phyloP scores from a whole-genome alignment of 129 eudicot genomes.

The Dittrichia graveolens region DNA sequence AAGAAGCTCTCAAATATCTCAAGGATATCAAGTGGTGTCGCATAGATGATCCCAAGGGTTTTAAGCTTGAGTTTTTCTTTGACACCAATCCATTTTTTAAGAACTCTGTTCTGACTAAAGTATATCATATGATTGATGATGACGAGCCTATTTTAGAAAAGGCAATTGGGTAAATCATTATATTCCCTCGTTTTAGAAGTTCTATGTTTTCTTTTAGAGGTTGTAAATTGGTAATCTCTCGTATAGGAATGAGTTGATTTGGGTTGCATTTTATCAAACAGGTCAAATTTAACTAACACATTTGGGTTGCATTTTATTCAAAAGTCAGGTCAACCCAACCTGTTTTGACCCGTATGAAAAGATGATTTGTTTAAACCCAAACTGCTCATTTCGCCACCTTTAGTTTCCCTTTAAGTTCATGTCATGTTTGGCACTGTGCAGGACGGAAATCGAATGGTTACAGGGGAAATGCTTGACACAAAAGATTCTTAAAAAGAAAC shows the following conservation, averaged over 20 bases:
- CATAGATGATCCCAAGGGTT: slow-evolving; percentile 81
- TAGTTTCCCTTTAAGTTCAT: not conserved
- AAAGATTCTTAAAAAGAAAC: slow-evolving; percentile 73
- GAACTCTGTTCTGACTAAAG: slow-evolving; percentile 73
- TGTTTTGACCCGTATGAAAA: too few relatives aligned
- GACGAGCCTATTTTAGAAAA: slow-evolving; percentile 92
- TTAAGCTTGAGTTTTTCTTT: slow-evolving; percentile 83
- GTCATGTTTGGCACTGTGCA: slow-evolving; percentile 24
- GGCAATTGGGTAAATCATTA: slow-evolving; percentile 71
- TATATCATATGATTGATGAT: slow-evolving; percentile 91
- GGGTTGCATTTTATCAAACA: too few relatives aligned
- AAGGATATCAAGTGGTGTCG: slow-evolving; percentile 86
- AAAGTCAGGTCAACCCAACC: too few relatives aligned
- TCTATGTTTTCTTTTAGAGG: not conserved
- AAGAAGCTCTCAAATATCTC: slow-evolving; percentile 77
- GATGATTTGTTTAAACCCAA: too few relatives aligned
- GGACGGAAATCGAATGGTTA: slow-evolving; percentile 83
- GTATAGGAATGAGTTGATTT: too few relatives aligned
- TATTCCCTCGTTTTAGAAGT: not conserved
- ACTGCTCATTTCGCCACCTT: too few relatives aligned
- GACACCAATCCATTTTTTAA: slow-evolving; percentile 76
- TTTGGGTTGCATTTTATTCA: too few relatives aligned
- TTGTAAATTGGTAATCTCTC: too few relatives aligned
- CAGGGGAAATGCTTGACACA: slow-evolving; percentile 87
- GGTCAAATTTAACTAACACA: too few relatives aligned